Evolutionary conservation across 495 filamentous ascomycete genomes (phyloP).

Genomic region (Xylaria curta): DNA sequence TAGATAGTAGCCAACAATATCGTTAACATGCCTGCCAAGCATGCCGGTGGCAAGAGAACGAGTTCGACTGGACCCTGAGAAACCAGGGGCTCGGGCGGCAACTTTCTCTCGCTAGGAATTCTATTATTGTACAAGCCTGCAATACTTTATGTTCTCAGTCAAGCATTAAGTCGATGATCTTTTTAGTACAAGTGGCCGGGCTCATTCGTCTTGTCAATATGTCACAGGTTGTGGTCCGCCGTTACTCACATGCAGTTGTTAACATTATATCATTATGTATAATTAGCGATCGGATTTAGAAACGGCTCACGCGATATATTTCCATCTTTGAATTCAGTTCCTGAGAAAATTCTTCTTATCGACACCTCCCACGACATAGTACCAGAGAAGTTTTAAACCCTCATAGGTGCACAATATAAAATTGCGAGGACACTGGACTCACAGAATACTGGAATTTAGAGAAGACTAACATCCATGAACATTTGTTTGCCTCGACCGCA

Average conservation of each 20-base stretch:
- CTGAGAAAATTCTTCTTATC: too few relatives aligned
- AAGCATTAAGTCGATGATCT: not conserved
- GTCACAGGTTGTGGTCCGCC: not conserved
- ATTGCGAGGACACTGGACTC: not conserved
- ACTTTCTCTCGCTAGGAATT: not conserved
- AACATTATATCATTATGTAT: not conserved
- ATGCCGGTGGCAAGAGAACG: not conserved
- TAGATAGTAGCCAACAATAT: not conserved
- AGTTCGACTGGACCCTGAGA: not conserved
- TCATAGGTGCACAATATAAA: not conserved
- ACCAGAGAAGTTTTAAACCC: not conserved
- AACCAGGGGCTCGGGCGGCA: not conserved
- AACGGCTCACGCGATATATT: not conserved
- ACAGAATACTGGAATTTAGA: not conserved
- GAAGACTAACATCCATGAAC: not conserved
- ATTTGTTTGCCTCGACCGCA: not conserved
- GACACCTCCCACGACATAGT: not conserved
- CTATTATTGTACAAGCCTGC: not conserved
- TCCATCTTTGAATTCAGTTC: not conserved
- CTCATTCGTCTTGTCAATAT: not conserved
- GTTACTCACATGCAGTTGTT: not conserved
- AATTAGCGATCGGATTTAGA: not conserved
- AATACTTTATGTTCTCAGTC: not conserved
- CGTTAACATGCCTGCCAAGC: not conserved
- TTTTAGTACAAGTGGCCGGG: not conserved